Base-by-base conservation (phyloP, 176 grass and related monocot species). In the Cocos nucifera region DNA sequence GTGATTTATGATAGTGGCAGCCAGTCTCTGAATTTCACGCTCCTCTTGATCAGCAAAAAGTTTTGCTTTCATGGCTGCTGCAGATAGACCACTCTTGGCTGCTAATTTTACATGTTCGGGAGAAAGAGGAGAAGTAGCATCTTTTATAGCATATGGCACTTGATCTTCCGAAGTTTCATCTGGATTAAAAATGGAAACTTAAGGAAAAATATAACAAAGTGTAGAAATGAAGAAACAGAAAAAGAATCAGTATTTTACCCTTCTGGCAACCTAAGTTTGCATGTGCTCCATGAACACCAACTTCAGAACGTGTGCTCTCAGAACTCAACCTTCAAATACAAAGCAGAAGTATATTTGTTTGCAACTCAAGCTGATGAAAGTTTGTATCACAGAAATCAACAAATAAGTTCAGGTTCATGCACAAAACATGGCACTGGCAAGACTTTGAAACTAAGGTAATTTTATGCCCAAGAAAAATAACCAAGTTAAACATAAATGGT, bases 21-120 rank as follows among this genome's bases (percentile, higher is more conserved):
- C 74, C 32, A 91, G 63, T 75, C 93, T 85, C 71, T 97, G 93
- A 56, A 97, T 90, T 87, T 97, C 93, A 55, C 87, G 93, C 62
- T 97, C 87, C 63, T 97, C 93, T 70, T 97, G 93, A 72, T 97
- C 93, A 0, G 93, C 87, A 76, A 91, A 97, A 49, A 88, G 82
- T 82, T 97, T 97, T 66, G 84, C 86, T 59, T 97, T 97, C 73
- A 85, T 81, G 16, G 87, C 87, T 49, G 93, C 93, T 53, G 87
- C 87, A 7, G 84, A 85, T 53, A 97, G 61, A 79, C 93, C 93
- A 68, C 67, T 73, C 66, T 74, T 69, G 56, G 93, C 73, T 29
- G 87, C 87, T 55, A 80, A 70, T 71, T 88, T 91, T 26, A 88
- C 76, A 49, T 78, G 75, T 85, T 88, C 84, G 50, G 54, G 73